These are phyloP conservation scores for Rhodamnia rubescens DNA, from an alignment of 345 rosid species.

Conservation along the genomic window DNA sequence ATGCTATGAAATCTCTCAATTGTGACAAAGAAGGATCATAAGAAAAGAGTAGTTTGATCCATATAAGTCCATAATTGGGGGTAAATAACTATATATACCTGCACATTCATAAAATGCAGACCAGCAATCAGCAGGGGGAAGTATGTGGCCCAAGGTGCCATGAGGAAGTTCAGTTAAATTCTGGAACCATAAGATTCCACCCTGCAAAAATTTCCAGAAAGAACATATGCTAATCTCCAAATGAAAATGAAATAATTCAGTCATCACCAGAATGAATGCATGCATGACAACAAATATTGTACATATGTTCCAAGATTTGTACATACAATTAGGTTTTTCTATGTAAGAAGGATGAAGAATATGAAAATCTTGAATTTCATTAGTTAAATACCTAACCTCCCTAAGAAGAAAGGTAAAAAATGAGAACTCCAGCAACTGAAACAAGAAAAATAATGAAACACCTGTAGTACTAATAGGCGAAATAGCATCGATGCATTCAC, in stretches of 20 bases:
- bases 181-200: slow-evolving; percentile 90
- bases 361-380: neutral
- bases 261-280: neutral
- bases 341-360: neutral
- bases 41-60: neutral
- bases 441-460: neutral
- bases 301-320: neutral
- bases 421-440: neutral
- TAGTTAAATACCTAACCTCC: neutral
- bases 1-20: neutral
- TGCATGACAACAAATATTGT: neutral
- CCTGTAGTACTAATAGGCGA: neutral
- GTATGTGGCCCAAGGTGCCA: slow-evolving; percentile 49
- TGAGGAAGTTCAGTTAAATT: slow-evolving; percentile 74
- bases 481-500: neutral
- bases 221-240: neutral
- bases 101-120: slow-evolving; percentile 72
- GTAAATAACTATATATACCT: slow-evolving; percentile 28
- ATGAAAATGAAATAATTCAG: neutral
- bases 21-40: neutral
- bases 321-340: neutral
- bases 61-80: neutral
- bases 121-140: slow-evolving; percentile 61
- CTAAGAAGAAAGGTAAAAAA: neutral
- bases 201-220: slow-evolving; percentile 37